Evolutionary conservation across 768 basidiomycete genomes (phyloP), one percentile per base, ranked within the genome.

Genomic region (Leccinum uliginosum): DNA sequence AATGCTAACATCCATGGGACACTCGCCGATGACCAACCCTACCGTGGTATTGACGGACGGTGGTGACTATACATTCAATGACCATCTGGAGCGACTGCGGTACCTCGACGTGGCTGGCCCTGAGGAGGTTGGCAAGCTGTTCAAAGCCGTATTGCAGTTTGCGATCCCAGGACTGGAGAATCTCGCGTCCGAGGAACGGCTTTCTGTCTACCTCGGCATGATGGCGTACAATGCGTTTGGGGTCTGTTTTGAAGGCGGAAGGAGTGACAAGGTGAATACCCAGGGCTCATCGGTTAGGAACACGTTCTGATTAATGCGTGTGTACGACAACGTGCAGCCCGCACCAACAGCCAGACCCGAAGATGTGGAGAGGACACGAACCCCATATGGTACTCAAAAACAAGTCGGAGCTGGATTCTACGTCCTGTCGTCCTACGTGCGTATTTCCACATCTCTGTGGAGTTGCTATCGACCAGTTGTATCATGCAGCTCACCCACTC

Each of bases 381-480:
- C 89, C 7, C 86, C 89, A 3, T 76, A 80, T 55, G 91, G 91
- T 54, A 91, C 90, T 12, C 72, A 80, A 49, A 83, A 79, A 26
- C 91, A 93, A 73, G 74, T 91, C 47, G 91, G 91, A 51, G 79
- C 80, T 50, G 91, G 85, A 15, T 73, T 91, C 63, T 93, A 90
- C 69, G 77, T 82, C 23, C 78, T 91, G 50, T 91, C 91, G 2
- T 81, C 89, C 34, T 91, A 93, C 73, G 81, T 82, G 51, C 51
- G 81, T 66, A 19, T 46, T 46, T 52, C 30, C 38, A 32, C 30
- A 24, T 21, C 45, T 34, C 19, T 5, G 17, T 50, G 32, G 40
- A 32, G 44, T n/a, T 29, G 26, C 34, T 50, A 19, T 43, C 19
- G 27, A 61, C 24, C 17, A 40, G n/a, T 6, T 23, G 51, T 47